Percentiles rank a stretch among this genome's conserved stretches.
Conservation (phyloP, 805 yeast genomes). For the Zygosaccharomyces pseudorouxii region DNA sequence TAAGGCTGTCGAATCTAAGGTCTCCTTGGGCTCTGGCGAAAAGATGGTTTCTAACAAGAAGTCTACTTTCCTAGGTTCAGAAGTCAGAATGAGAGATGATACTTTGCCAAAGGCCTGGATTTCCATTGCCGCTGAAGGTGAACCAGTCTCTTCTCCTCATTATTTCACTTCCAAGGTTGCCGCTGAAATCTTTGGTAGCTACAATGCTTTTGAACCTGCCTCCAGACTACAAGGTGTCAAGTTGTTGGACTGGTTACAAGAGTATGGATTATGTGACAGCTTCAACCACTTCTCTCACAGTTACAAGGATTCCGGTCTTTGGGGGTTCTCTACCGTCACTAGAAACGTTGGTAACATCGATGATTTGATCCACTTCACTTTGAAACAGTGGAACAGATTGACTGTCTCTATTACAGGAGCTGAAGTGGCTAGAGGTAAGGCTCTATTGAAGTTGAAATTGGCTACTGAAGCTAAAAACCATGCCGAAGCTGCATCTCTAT, state of each 20-base stretch:
- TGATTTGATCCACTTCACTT: constrained; percentile 73
- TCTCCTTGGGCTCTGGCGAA: constrained; percentile 42
- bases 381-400: constrained; percentile 86
- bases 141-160: constrained; percentile 56
- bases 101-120: constrained; percentile 77
- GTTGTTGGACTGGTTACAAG: constrained; percentile 62
- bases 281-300: constrained; percentile 68
- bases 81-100: constrained; percentile 84
- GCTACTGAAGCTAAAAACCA: constrained; percentile 48
- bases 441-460: constrained; percentile 59
- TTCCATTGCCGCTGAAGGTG: constrained; percentile 72
- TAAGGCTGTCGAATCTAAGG: constrained; percentile 51
- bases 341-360: constrained; percentile 58
- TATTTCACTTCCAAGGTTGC: constrained; percentile 72
- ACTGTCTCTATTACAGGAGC: constrained; percentile 68
- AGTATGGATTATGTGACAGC: constrained; percentile 67
- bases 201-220: constrained; percentile 50
- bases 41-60: constrained; percentile 49
- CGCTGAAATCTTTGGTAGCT: constrained; percentile 55
- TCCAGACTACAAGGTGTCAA: constrained; percentile 61
- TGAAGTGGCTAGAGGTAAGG: constrained; percentile 75
- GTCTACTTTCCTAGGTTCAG: constrained; percentile 77
- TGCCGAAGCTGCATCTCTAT: constrained; percentile 47
- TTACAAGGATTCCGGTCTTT: constrained; percentile 73
- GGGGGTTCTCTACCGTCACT: constrained; percentile 73